Evolutionary conservation across 805 yeast species (phyloP).

Genomic region (Yamadazyma laniorum): DNA sequence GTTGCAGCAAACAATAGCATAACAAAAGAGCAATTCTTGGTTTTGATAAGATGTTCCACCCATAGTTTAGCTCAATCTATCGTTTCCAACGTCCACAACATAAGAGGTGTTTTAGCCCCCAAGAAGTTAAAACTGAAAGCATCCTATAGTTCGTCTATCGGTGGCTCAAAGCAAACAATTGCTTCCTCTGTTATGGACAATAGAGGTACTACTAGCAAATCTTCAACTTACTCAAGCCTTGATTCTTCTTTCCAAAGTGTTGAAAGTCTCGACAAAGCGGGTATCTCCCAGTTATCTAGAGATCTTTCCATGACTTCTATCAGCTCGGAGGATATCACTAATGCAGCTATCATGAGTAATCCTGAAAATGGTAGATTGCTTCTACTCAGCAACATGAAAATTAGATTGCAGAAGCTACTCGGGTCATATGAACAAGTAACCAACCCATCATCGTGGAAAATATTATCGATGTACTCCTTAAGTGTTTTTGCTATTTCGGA

Average conservation of each 20-base stretch:
- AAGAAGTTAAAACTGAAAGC: slow-evolving; percentile 13
- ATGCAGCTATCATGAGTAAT: slow-evolving; percentile 21
- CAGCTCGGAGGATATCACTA: slow-evolving; percentile 19
- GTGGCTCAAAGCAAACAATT: slow-evolving; percentile 24
- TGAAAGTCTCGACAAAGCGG: slow-evolving; percentile 1
- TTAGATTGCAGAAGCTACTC: slow-evolving; percentile 37
- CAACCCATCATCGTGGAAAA: slow-evolving; percentile 43
- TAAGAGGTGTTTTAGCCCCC: slow-evolving; percentile 24
- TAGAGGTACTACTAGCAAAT: slow-evolving; percentile 19
- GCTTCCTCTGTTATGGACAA: slow-evolving; percentile 39
- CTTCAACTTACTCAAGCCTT: slow-evolving; percentile 25
- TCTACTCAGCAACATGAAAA: slow-evolving; percentile 30
- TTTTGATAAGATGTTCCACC: slow-evolving; percentile 34
- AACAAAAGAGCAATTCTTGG: slow-evolving; percentile 24
- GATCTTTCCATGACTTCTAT: slow-evolving; percentile 21
- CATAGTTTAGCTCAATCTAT: slow-evolving; percentile 26
- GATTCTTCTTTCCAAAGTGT: slow-evolving; percentile 10
- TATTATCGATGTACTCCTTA: slow-evolving; percentile 39
- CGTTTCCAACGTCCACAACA: slow-evolving; percentile 25
- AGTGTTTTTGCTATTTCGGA: slow-evolving; percentile 30
- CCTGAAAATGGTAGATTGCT: slow-evolving; percentile 24
- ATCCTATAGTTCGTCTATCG: slow-evolving; percentile 11
- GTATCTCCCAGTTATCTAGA: slow-evolving; percentile 10
- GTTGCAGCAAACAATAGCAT: slow-evolving; percentile 32
- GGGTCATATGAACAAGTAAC: slow-evolving; percentile 27